Conservation (phyloP, 108 stramenopile genomes). For the Discostella stelligeroides region DNA sequence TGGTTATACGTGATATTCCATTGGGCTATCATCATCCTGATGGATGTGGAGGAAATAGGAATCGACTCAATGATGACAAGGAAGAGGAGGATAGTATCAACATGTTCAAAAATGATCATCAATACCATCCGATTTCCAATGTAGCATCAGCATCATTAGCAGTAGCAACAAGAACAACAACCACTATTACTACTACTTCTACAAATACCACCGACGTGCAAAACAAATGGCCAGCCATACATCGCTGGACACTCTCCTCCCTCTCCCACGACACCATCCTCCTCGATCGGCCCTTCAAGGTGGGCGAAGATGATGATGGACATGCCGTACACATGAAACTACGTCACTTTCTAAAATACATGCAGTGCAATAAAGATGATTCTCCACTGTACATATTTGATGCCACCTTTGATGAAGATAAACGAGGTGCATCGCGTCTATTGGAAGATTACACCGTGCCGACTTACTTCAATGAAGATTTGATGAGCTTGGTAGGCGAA, state of each 20-base stretch:
- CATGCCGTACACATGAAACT: constrained; percentile 88
- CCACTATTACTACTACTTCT: too few species aligned
- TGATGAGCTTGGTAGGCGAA: constrained; percentile 92
- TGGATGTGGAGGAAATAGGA: not conserved
- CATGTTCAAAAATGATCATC: not conserved
- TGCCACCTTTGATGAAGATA: constrained; percentile 86
- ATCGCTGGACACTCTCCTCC: constrained; percentile 61
- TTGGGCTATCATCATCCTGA: constrained; percentile 31
- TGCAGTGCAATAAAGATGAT: constrained; percentile 86
- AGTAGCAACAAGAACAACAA: too few species aligned
- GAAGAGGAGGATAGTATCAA: constrained; percentile 14
- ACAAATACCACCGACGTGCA: not conserved
- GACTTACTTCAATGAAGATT: constrained; percentile 91
- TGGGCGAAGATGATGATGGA: constrained; percentile 98
- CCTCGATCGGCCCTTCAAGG: constrained; percentile 77
- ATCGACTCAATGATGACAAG: constrained; percentile 42
- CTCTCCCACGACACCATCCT: constrained; percentile 55
- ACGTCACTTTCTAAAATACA: constrained; percentile 88
- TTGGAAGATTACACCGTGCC: constrained; percentile 89
- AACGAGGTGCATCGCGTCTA: constrained; percentile 55
- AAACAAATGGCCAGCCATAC: constrained; percentile 65
- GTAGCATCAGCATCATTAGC: too few species aligned
- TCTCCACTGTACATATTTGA: constrained; percentile 99
- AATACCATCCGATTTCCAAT: too few species aligned
- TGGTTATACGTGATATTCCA: constrained; percentile 73